These are phyloP conservation scores for Blakeslea trispora DNA, from an alignment of 371 early-diverging fungal species.

Conservation along the genomic window DNA sequence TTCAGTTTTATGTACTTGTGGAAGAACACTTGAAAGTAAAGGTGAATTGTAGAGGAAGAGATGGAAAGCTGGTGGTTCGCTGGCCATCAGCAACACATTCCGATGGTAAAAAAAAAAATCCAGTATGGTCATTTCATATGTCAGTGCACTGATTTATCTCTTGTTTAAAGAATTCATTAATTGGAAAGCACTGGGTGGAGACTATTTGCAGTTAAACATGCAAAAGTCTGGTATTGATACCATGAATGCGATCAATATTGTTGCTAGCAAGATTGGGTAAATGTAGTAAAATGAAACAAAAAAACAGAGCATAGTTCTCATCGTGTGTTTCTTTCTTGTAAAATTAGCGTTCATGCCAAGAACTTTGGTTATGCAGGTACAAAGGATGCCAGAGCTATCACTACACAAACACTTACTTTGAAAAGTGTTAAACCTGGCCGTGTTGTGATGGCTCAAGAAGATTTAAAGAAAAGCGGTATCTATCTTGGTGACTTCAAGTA, in stretches of 20 bases:
- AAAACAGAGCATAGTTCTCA: neutral
- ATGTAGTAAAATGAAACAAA: slow-evolving; percentile 2
- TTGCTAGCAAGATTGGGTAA: slow-evolving; percentile 55
- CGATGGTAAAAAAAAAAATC: too few species aligned
- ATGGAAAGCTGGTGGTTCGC: slow-evolving; percentile 32
- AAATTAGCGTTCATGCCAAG: slow-evolving; percentile 45
- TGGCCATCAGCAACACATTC: slow-evolving; percentile 33
- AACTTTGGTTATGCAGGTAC: slow-evolving; percentile 93
- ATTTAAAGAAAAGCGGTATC: slow-evolving; percentile 54
- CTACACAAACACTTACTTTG: slow-evolving; percentile 88
- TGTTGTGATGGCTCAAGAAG: slow-evolving; percentile 57
- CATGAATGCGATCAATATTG: slow-evolving; percentile 73
- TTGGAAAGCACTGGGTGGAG: slow-evolving; percentile 59
- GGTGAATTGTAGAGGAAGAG: slow-evolving; percentile 28
- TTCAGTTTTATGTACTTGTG: slow-evolving; percentile 28
- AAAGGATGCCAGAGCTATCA: slow-evolving; percentile 98
- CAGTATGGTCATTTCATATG: too few species aligned
- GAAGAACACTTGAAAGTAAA: slow-evolving; percentile 31
- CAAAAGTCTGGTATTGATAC: slow-evolving; percentile 93
- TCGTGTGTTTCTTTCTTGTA: neutral
- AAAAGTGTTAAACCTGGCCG: slow-evolving; percentile 62
- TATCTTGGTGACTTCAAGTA: slow-evolving; percentile 80
- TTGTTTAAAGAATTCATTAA: slow-evolving; percentile 27
- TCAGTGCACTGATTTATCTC: slow-evolving; percentile 2
- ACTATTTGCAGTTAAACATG: slow-evolving; percentile 80